Evolutionary conservation across 139 green algal species (phyloP).

Genomic region (Zygnema circumcarinatum): DNA sequence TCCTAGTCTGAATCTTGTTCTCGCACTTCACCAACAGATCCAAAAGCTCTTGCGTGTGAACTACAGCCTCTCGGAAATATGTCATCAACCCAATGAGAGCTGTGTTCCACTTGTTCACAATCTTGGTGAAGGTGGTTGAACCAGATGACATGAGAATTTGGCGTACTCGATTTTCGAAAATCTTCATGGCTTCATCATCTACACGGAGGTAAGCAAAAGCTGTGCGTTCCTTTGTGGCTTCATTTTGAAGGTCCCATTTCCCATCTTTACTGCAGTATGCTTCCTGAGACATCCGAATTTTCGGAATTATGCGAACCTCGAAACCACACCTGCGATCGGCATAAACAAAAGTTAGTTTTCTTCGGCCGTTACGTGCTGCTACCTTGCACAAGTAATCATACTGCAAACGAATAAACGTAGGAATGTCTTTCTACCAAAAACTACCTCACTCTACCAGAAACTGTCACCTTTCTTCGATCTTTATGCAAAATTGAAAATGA

Average conservation of each 20-base stretch:
- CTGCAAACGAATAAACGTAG: too few relatives aligned
- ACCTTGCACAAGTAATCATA: too few relatives aligned
- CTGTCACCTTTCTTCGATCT: too few relatives aligned
- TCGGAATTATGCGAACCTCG: constrained; percentile 97
- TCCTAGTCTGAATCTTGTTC: constrained; percentile 99
- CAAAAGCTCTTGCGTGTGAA: constrained; percentile 98
- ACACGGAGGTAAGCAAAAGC: constrained; percentile 93
- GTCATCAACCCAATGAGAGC: constrained; percentile 95
- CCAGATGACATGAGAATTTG: constrained; percentile 97
- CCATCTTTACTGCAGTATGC: constrained; percentile 92
- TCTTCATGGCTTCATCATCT: constrained; percentile 96
- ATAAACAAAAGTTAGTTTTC: too few relatives aligned
- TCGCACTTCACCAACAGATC: constrained; percentile 99
- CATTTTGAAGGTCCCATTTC: constrained; percentile 97
- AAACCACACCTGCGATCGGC: constrained; percentile 82
- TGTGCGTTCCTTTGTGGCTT: constrained; percentile 96
- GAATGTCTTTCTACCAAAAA: too few relatives aligned
- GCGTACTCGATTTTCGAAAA: constrained; percentile 94
- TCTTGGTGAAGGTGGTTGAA: constrained; percentile 99
- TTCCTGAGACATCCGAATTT: constrained; percentile 84
- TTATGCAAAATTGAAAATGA: too few relatives aligned
- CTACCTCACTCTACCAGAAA: too few relatives aligned
- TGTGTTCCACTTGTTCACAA: constrained; percentile 99
- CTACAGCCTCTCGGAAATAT: constrained; percentile 61
- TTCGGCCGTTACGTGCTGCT: too few relatives aligned